Conservation (phyloP, 768 basidiomycete genomes). For the Hortiboletus flavorubellus region DNA sequence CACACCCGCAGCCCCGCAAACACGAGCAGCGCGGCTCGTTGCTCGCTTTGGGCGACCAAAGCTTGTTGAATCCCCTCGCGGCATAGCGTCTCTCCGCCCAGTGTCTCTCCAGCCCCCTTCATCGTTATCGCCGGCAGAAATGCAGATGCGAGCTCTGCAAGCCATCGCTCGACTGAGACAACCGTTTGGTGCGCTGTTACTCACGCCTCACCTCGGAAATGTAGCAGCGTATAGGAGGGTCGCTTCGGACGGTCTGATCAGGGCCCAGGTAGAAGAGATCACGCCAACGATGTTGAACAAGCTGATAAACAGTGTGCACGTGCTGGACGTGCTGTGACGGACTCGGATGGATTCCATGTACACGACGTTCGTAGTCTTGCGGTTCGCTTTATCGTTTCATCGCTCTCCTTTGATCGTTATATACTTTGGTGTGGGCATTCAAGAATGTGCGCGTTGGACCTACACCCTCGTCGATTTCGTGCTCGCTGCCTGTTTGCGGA, state of each 20-base stretch:
- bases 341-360: no score
- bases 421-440: no score
- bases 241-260: not conserved
- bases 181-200: not conserved
- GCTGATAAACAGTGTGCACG: not conserved
- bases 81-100: no score
- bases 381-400: no score
- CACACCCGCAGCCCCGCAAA: not conserved
- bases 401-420: no score
- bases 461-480: no score
- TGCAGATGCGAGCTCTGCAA: not conserved
- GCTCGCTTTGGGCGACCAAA: not conserved
- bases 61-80: not conserved
- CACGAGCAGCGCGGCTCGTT: not conserved
- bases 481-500: no score
- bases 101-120: not conserved
- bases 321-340: not conserved
- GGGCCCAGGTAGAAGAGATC: not conserved
- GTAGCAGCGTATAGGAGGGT: not conserved
- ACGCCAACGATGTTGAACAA: not conserved
- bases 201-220: not conserved
- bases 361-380: no score
- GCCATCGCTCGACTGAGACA: not conserved
- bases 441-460: no score
- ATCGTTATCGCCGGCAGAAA: not conserved